Percentiles rank a stretch among this genome's conserved stretches.
Evolutionary conservation across 2,329 filamentous ascomycete species (phyloP).

Genomic region (Myriosclerotinia duriaeana): DNA sequence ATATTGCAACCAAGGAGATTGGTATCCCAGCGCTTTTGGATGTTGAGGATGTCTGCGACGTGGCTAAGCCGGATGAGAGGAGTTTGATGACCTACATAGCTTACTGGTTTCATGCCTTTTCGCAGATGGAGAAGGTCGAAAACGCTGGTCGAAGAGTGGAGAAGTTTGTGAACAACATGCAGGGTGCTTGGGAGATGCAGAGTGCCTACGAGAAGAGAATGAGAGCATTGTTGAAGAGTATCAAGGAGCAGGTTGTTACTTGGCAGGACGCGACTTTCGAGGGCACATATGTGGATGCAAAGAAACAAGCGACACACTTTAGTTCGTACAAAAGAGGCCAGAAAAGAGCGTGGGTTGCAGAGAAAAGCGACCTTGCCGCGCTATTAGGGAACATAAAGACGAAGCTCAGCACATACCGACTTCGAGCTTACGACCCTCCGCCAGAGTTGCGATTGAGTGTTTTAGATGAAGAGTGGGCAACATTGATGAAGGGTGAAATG

Average conservation of each 20-base stretch:
- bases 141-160: conserved; percentile 95
- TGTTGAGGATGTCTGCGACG: conserved; percentile 97
- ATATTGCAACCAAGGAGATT: conserved; percentile 93
- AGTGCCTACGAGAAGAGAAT: conserved; percentile 91
- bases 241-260: conserved; percentile 67
- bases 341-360: conserved; percentile 94
- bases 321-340: conserved; percentile 84
- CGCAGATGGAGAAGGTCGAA: conserved; percentile 97
- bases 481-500: conserved; percentile 80
- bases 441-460: conserved; percentile 77
- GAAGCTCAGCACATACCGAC: conserved; percentile 89
- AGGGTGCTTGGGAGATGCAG: conserved; percentile 99
- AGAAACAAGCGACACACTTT: conserved; percentile 79
- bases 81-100: conserved; percentile 99
- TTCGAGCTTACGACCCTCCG: conserved; percentile 89
- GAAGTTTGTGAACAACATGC: conserved; percentile 99
- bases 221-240: conserved; percentile 73
- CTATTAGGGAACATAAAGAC: conserved; percentile 98
- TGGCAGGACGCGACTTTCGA: conserved; percentile 84
- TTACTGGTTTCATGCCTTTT: conserved; percentile 99
- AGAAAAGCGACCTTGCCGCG: conserved; percentile 93
- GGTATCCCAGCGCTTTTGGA: conserved; percentile 94
- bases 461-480: conserved; percentile 79
- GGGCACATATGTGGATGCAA: conserved; percentile 89
- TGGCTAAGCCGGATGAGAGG: conserved; percentile 91